Evolutionary conservation across 106 monocot species (phyloP).

Genomic region (Narthecium ossifragum): DNA sequence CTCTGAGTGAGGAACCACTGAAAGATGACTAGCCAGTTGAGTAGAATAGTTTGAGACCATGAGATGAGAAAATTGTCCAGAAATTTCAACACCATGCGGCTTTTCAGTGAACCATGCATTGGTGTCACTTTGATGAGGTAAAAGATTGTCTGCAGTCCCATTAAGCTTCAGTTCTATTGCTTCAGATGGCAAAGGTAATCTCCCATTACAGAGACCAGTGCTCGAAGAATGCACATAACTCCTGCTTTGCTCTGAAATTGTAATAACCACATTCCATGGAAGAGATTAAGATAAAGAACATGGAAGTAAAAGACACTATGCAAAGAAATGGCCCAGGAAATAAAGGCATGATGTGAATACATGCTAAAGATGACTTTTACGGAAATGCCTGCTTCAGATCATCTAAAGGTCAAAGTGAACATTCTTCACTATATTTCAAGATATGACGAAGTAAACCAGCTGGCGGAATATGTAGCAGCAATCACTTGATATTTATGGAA

Average conservation of each 20-base stretch:
- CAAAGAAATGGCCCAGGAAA: neutral
- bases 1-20: constrained; percentile 13
- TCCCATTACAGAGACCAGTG: constrained; percentile 5
- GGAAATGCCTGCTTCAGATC: neutral
- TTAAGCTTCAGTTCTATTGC: constrained; percentile 6
- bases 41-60: neutral
- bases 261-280: neutral
- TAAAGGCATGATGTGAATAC: neutral
- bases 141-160: constrained; percentile 6
- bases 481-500: too few relatives aligned
- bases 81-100: neutral
- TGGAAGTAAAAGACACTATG: neutral
- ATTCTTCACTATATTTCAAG: too few relatives aligned
- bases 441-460: too few relatives aligned
- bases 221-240: neutral
- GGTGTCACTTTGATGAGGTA: constrained; percentile 8
- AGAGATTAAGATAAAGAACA: neutral
- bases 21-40: constrained; percentile 10
- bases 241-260: constrained; percentile 13
- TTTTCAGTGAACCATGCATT: constrained; percentile 25
- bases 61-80: constrained; percentile 7
- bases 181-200: constrained; percentile 11
- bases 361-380: neutral
- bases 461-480: too few relatives aligned
- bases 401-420: too few relatives aligned